A percentile compares a stretch with the other conserved stretches of the same genome.
These are phyloP conservation scores for Hydnum rufescens DNA, from an alignment of 768 basidiomycete species.

Conservation along the genomic window DNA sequence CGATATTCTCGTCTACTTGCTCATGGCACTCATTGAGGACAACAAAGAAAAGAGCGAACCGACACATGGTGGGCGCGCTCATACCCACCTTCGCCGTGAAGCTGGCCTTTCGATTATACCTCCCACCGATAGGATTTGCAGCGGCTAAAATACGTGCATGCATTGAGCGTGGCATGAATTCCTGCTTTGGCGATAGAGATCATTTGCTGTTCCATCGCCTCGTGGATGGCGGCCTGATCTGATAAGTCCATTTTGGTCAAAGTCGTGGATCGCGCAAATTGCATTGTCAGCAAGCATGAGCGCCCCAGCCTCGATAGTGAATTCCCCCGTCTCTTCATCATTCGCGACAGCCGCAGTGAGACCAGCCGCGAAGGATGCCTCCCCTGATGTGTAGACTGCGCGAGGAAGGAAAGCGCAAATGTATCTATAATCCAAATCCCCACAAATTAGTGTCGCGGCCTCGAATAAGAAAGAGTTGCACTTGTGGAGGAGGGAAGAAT, in stretches of 20 bases:
- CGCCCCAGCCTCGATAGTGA: constrained; percentile 97
- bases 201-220: constrained; percentile 99
- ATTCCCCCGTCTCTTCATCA: constrained; percentile 97
- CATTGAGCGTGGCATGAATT: constrained; percentile 95
- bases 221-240: constrained; percentile 97
- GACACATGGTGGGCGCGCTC: constrained; percentile 98
- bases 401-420: constrained; percentile 95
- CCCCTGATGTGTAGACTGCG: constrained; percentile 97
- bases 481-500: neutral
- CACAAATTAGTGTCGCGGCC: too few species aligned
- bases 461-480: neutral
- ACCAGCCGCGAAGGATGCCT: constrained; percentile 97
- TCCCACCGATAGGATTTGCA: constrained; percentile 90
- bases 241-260: constrained; percentile 99
- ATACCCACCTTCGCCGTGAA: constrained; percentile 86
- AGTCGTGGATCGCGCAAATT: constrained; percentile 99
- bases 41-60: constrained; percentile 96
- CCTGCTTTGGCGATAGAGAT: constrained; percentile 99
- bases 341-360: constrained; percentile 95
- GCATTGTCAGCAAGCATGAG: constrained; percentile 99
- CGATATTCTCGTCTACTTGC: constrained; percentile 79
- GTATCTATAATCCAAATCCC: constrained; percentile 34
- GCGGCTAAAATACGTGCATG: constrained; percentile 95
- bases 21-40: constrained; percentile 95
- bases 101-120: constrained; percentile 89